phyloP scores from a whole-genome alignment of 345 rosid genomes.

The Carallia brachiata region DNA sequence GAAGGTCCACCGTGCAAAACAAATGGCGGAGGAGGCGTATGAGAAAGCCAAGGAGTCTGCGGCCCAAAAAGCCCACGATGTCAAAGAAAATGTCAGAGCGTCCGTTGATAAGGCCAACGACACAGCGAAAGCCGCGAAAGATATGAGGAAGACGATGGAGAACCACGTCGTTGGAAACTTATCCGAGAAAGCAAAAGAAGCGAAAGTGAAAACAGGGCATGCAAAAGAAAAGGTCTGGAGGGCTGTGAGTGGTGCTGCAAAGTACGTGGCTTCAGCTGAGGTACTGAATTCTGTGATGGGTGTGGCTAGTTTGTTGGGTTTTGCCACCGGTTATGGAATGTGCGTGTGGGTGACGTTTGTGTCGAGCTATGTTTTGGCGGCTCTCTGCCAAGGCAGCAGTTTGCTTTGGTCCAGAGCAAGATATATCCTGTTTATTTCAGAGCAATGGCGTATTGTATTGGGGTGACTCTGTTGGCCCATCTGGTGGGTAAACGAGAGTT shows the following conservation, averaged over 20 bases:
- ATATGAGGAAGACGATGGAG: background rate
- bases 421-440: conserved; percentile 68
- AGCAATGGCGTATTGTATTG: conserved; percentile 39
- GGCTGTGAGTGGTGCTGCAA: background rate
- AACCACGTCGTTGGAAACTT: background rate
- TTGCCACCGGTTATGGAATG: conserved; percentile 59
- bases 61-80: background rate
- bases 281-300: conserved; percentile 21
- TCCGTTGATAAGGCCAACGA: background rate
- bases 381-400: conserved; percentile 61
- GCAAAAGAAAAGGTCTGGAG: background rate
- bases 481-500: conserved; percentile 28
- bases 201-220: conserved; percentile 7
- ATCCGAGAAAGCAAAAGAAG: conserved; percentile 15
- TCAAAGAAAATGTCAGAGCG: conserved; percentile 20
- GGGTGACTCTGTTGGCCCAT: conserved; percentile 55
- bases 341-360: conserved; percentile 76
- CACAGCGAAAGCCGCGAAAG: conserved; percentile 3
- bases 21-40: conserved; percentile 6
- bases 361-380: conserved; percentile 56
- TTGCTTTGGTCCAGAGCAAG: conserved; percentile 79
- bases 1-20: conserved; percentile 12
- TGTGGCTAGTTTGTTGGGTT: conserved; percentile 43
- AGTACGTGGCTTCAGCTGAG: conserved; percentile 7
- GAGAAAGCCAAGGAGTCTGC: conserved; percentile 1